Conservation (phyloP, 768 basidiomycete species). For the Pholiota molesta region DNA sequence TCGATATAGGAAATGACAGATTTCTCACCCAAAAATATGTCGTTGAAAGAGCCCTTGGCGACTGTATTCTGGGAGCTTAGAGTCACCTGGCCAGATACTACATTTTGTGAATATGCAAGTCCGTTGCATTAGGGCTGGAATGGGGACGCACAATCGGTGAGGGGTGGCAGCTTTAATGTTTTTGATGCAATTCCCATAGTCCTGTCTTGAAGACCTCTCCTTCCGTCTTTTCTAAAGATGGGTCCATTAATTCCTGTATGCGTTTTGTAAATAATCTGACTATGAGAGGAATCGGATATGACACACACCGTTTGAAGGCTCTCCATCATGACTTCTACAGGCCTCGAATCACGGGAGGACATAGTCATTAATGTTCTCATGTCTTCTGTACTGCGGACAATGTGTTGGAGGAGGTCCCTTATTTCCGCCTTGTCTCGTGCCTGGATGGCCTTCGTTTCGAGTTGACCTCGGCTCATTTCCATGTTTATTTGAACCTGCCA, state of each 20-base stretch:
- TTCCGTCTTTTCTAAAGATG: conserved; percentile 32
- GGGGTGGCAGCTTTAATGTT: conserved; percentile 43
- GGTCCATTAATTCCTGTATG: conserved; percentile 37
- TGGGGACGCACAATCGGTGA: conserved; percentile 39
- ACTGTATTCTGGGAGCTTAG: conserved; percentile 31
- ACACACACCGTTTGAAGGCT: conserved; percentile 40
- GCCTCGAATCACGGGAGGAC: conserved; percentile 29
- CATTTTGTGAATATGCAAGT: background rate
- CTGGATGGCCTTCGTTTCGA: conserved; percentile 31
- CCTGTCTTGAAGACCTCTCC: conserved; percentile 38
- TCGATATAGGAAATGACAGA: conserved; percentile 1
- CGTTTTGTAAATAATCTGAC: background rate
- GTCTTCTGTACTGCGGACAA: conserved; percentile 36
- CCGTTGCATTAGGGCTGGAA: conserved; percentile 6
- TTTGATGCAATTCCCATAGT: conserved; percentile 40
- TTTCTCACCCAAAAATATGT: conserved; percentile 39
- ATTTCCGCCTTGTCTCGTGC: conserved; percentile 38
- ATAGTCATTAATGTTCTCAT: conserved; percentile 35
- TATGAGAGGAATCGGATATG: background rate
- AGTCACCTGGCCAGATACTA: conserved; percentile 46
- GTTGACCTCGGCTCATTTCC: conserved; percentile 29
- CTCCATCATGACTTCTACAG: conserved; percentile 44
- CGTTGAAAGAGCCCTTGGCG: conserved; percentile 39
- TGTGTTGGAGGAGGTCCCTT: conserved; percentile 34
- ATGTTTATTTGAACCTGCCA: conserved; percentile 27